These are phyloP conservation scores for Trebouxia sp. DNA, from an alignment of 139 green algal species.

Conservation along the genomic window DNA sequence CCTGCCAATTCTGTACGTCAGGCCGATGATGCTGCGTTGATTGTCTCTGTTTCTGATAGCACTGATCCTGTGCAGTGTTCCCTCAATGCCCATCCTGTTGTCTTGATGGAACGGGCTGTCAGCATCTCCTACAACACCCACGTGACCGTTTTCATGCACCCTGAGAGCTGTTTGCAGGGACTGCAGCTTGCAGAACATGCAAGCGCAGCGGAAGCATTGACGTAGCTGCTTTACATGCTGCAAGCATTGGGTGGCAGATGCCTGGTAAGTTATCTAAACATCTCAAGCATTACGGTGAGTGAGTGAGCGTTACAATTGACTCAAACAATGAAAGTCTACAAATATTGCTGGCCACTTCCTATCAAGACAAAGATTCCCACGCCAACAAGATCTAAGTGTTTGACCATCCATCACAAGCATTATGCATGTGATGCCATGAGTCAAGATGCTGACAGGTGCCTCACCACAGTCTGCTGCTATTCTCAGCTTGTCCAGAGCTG, in stretches of 20 bases:
- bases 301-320: not conserved
- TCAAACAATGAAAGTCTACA: not conserved
- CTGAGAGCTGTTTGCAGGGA: no score
- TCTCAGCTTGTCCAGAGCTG: conserved; percentile 5
- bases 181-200: no score
- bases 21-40: conserved; percentile 45
- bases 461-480: not conserved
- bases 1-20: conserved; percentile 72
- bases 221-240: not conserved
- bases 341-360: no score
- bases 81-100: conserved; percentile 67
- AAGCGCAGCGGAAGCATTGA: no score
- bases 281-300: not conserved
- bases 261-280: not conserved
- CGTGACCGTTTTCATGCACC: no score
- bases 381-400: no score
- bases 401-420: not conserved
- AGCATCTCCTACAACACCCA: conserved; percentile 25
- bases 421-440: not conserved
- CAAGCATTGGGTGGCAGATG: not conserved
- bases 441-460: no score
- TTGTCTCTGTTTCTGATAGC: conserved; percentile 18
- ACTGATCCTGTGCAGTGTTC: conserved; percentile 70
- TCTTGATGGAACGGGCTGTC: conserved; percentile 51
- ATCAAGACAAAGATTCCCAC: no score